Evolutionary conservation across 2,329 filamentous ascomycete species (phyloP).

Genomic region (Paraphoma sp.): DNA sequence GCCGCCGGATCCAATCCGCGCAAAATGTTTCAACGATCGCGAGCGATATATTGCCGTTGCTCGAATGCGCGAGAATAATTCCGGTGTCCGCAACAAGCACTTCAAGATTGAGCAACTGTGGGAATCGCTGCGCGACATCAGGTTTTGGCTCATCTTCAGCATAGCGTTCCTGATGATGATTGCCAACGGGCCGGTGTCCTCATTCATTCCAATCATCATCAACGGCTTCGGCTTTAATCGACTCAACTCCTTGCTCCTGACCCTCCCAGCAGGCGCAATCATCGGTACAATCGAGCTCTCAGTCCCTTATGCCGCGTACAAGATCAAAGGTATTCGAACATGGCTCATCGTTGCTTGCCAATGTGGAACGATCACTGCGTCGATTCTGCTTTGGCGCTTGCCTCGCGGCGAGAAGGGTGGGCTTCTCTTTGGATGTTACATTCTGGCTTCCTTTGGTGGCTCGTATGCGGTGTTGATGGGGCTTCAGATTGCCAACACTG

Average conservation of each 20-base stretch:
- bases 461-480: conserved; percentile 61
- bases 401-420: conserved; percentile 52
- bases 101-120: conserved; percentile 71
- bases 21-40: conserved; percentile 43
- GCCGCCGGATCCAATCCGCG: conserved; percentile 51
- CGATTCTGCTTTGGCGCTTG: conserved; percentile 54
- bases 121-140: conserved; percentile 62
- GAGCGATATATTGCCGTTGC: conserved; percentile 64
- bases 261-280: conserved; percentile 29
- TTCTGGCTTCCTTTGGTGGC: conserved; percentile 55
- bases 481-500: conserved; percentile 58
- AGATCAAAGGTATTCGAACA: conserved; percentile 24
- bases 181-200: conserved; percentile 35
- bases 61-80: conserved; percentile 75
- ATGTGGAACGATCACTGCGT: conserved; percentile 50
- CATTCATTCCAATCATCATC: conserved; percentile 42
- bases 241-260: conserved; percentile 35
- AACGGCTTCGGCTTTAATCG: conserved; percentile 34
- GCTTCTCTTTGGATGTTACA: conserved; percentile 57
- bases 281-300: conserved; percentile 33
- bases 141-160: conserved; percentile 57
- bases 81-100: conserved; percentile 72
- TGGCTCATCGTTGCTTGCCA: conserved; percentile 40
- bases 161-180: conserved; percentile 41
- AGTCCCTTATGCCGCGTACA: conserved; percentile 34